Base-by-base conservation (phyloP, 768 basidiomycete genomes). In the Russula vinacea region DNA sequence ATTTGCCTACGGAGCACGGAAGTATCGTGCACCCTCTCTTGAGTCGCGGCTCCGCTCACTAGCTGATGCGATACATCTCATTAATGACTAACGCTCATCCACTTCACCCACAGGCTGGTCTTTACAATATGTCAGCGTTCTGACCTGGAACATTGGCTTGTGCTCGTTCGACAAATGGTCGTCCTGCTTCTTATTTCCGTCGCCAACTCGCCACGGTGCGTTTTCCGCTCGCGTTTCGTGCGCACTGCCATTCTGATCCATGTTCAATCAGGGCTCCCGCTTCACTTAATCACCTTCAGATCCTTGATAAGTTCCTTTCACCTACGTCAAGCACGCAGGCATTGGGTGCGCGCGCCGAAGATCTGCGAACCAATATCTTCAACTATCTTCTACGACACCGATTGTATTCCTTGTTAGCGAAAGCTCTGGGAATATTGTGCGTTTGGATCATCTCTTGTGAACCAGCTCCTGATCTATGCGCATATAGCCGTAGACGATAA, bases 351-450 rank as follows among this genome's bases (percentile, higher is more conserved):
- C 19, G 13, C 8, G 47, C 64, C 10, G 64, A 61, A 44, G 64
- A 65, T 35, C 54, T 65, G 49, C 55, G 55, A 50, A 52, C 40
- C 49, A 32, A 65, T 13, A 45, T 65, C 8, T 19, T 55, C 11
- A 24, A 9, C n/a, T 61, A 61, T 24, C 59, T 65, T 39, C 26
- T 52, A 22, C 64, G 32, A 24, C 49, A 45, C 7, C 44, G 22
- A 29, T 14, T 65, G 40, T 65, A 65, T 51, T 55, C 60, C 10
- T 56, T 49, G 26, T 29, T 67, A 5, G 39, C 29, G 24, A 29
- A 53, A 89, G 89, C 68, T 80, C 83, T n/a, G 66, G 72, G 54
- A 79, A 71, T 50, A 83, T 87, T 26, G 88, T 89, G 67, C 62
- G 87, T 79, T 17, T 4, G 26, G 11, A 22, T 26, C 26, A 45